phyloP scores from a whole-genome alignment of 805 yeast genomes.

The Huiozyma sinensis region DNA sequence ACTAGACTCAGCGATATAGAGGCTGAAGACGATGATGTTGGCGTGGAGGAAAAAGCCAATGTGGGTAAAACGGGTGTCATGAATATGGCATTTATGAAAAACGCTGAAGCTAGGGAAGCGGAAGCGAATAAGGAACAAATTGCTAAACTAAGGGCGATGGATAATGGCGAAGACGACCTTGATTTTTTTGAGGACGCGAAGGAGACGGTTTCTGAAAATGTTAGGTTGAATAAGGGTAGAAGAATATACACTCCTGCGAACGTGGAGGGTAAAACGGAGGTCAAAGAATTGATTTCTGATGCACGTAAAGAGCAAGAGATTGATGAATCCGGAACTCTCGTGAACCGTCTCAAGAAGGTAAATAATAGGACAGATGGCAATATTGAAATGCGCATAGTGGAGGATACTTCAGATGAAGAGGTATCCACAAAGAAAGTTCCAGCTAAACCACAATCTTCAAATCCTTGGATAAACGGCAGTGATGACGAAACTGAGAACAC shows the following conservation, averaged over 20 bases:
- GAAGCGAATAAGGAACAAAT: conserved; percentile 47
- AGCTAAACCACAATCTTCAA: conserved; percentile 22
- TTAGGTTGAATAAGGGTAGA: conserved; percentile 61
- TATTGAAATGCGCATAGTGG: conserved; percentile 4
- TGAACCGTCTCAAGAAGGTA: conserved; percentile 28
- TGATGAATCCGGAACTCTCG: conserved; percentile 41
- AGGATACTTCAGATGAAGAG: conserved; percentile 4
- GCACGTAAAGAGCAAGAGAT: conserved; percentile 36
- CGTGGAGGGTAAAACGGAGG: conserved; percentile 18
- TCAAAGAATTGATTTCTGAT: conserved; percentile 29
- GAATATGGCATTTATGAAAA: conserved; percentile 92
- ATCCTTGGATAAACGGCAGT: conserved; percentile 42
- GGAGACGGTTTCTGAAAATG: conserved; percentile 35
- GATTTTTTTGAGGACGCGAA: conserved; percentile 20
- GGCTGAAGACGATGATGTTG: conserved; percentile 32
- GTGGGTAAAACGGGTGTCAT: conserved; percentile 74
- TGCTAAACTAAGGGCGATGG: conserved; percentile 40
- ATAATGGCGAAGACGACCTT: conserved; percentile 34
- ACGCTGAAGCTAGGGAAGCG: conserved; percentile 65
- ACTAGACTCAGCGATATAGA: conserved; percentile 40
- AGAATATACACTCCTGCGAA: conserved; percentile 61
- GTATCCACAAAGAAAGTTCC: conserved; percentile 1
- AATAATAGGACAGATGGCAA: conserved; percentile 3
- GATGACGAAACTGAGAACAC: conserved; percentile 18
- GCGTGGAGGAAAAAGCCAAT: conserved; percentile 26